A percentile compares a stretch with the other conserved stretches of the same genome.
phyloP scores from a whole-genome alignment of 306 rosid species.

The Vigna trinervia region DNA sequence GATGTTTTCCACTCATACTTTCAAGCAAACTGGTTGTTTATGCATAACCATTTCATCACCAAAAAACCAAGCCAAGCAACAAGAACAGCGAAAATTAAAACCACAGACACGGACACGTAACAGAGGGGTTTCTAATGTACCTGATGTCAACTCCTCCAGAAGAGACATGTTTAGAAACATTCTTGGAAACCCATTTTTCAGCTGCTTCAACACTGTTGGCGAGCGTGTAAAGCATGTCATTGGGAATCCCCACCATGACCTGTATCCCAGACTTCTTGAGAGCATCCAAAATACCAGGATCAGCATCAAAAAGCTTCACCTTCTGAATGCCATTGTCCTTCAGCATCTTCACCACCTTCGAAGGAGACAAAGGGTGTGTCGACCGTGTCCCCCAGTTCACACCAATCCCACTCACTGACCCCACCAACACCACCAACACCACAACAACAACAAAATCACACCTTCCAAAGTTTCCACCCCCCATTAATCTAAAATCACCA shows the following conservation, averaged over 20 bases:
- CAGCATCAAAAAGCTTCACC: constrained; percentile 96
- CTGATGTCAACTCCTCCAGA: constrained; percentile 84
- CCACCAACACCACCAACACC: constrained; percentile 43
- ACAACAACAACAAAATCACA: constrained; percentile 38
- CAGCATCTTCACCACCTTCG: constrained; percentile 77
- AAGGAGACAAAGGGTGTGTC: constrained; percentile 78
- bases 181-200: constrained; percentile 89
- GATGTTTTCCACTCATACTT: neutral
- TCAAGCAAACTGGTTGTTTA: neutral
- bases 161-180: constrained; percentile 70
- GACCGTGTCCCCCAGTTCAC: constrained; percentile 92
- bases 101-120: neutral
- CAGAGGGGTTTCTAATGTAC: constrained; percentile 37
- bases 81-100: neutral
- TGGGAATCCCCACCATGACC: constrained; percentile 98
- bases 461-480: constrained; percentile 42
- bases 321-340: constrained; percentile 85
- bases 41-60: neutral
- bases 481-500: constrained; percentile 48
- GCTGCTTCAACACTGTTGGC: constrained; percentile 72
- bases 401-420: constrained; percentile 76
- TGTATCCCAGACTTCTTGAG: constrained; percentile 81
- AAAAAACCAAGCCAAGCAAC: neutral
- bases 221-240: constrained; percentile 76
- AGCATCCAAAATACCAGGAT: constrained; percentile 62